These are phyloP conservation scores for Termitomyces heimii DNA, from an alignment of 768 basidiomycete species.

Conservation along the genomic window DNA sequence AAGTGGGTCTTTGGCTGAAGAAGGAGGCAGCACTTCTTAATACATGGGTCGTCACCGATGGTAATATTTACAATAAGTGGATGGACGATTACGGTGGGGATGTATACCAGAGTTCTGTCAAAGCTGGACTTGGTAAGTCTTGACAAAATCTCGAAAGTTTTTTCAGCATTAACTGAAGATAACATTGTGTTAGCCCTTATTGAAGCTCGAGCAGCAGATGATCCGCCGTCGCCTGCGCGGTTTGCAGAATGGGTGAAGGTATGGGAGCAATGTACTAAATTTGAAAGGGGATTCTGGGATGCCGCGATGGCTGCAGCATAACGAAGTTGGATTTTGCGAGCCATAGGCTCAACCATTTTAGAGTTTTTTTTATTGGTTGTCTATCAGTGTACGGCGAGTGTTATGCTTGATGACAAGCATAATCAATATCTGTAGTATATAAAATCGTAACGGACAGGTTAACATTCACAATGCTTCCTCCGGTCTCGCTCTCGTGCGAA, in stretches of 20 bases:
- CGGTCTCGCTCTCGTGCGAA: no score
- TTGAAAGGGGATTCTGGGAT: conserved; percentile 91
- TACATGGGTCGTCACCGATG: conserved; percentile 53
- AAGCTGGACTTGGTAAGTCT: conserved; percentile 61
- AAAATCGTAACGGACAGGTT: not conserved
- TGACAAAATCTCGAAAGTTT: not conserved
- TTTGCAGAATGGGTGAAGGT: conserved; percentile 63
- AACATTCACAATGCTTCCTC: not conserved
- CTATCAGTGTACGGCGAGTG: not conserved
- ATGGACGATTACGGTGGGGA: conserved; percentile 76
- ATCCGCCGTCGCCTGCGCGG: conserved; percentile 56
- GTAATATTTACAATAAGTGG: conserved; percentile 73
- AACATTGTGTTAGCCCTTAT: conserved; percentile 50
- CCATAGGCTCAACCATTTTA: not conserved
- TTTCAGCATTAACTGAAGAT: not conserved
- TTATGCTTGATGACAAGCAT: not conserved
- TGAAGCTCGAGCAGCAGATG: conserved; percentile 53
- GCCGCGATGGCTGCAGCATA: conserved; percentile 30
- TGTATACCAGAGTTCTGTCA: conserved; percentile 68
- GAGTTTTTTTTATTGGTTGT: not conserved
- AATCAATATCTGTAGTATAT: not conserved
- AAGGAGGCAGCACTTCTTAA: conserved; percentile 40
- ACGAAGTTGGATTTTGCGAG: not conserved
- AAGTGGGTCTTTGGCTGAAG: conserved; percentile 83
- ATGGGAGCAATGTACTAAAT: conserved; percentile 68